These are phyloP conservation scores for Marasmius oreades DNA, from an alignment of 1,284 basidiomycete genomes.

Conservation along the genomic window DNA sequence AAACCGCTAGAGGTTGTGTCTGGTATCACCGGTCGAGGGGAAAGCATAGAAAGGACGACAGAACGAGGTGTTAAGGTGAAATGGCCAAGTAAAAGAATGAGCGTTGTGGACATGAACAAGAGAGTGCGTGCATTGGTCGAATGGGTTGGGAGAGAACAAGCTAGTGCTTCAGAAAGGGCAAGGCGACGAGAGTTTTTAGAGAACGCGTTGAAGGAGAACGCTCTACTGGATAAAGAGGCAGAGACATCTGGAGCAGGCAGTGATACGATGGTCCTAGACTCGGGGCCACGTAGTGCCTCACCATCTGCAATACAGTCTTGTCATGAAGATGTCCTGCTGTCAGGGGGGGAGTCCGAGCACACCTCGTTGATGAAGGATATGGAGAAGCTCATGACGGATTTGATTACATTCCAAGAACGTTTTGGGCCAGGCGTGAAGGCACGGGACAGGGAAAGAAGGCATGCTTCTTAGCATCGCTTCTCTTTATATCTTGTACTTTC, in stretches of 20 bases:
- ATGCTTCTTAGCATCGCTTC: background rate
- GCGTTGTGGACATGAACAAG: constrained; percentile 96
- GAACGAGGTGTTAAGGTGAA: constrained; percentile 91
- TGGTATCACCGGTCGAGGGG: constrained; percentile 32
- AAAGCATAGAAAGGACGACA: constrained; percentile 53
- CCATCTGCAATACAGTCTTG: background rate
- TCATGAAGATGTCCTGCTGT: background rate
- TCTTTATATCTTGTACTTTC: too few relatives aligned
- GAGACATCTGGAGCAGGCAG: background rate
- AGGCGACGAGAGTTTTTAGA: constrained; percentile 68
- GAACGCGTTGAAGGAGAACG: constrained; percentile 41
- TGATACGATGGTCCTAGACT: constrained; percentile 21
- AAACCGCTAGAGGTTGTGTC: constrained; percentile 72
- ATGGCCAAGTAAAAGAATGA: constrained; percentile 93
- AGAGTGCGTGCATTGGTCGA: constrained; percentile 89
- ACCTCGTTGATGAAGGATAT: constrained; percentile 71
- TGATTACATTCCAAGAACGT: constrained; percentile 83
- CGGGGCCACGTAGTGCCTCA: background rate
- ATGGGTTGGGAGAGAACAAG: constrained; percentile 86
- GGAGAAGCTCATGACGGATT: constrained; percentile 85
- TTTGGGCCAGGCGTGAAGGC: constrained; percentile 62
- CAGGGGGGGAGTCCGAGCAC: background rate
- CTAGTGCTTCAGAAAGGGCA: constrained; percentile 68
- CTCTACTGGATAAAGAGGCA: background rate
- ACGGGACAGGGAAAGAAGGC: constrained; percentile 40